Conservation (phyloP, 2,329 filamentous ascomycete genomes). For the Trichophaea hybrida region DNA sequence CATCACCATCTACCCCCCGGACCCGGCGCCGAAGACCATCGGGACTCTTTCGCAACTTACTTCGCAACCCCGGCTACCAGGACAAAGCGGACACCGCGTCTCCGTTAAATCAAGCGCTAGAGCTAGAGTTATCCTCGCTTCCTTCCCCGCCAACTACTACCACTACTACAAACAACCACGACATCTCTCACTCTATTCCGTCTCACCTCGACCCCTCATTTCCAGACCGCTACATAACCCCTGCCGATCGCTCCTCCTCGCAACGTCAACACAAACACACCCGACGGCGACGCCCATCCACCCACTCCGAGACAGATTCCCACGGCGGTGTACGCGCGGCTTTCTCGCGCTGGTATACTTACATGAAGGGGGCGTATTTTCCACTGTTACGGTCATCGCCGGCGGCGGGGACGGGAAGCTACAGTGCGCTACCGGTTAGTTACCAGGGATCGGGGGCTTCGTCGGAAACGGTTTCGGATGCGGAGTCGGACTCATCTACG, state of each 20-base stretch:
- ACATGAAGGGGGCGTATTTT: constrained; percentile 16
- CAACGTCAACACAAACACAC: background rate
- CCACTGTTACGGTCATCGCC: constrained; percentile 47
- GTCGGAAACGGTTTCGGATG: constrained; percentile 10
- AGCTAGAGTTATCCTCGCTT: background rate
- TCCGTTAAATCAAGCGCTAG: background rate
- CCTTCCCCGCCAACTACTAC: background rate
- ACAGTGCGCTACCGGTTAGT: constrained; percentile 40
- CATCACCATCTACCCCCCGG: too few relatives aligned
- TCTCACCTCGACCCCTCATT: background rate
- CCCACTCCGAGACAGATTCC: background rate
- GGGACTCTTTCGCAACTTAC: too few relatives aligned
- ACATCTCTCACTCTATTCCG: background rate
- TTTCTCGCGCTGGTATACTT: background rate
- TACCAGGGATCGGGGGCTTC: constrained; percentile 25
- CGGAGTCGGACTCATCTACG: background rate
- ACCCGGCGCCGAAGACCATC: too few relatives aligned
- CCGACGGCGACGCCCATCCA: background rate
- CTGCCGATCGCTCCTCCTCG: background rate
- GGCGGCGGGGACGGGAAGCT: constrained; percentile 46
- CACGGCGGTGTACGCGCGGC: background rate
- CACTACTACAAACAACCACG: background rate
- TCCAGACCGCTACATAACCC: background rate
- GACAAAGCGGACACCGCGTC: too few relatives aligned
- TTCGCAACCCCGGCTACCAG: too few relatives aligned